Evolutionary conservation across 116 monocot species (phyloP), one percentile per base, ranked within the genome.

Genomic region (Thalassia testudinum): DNA sequence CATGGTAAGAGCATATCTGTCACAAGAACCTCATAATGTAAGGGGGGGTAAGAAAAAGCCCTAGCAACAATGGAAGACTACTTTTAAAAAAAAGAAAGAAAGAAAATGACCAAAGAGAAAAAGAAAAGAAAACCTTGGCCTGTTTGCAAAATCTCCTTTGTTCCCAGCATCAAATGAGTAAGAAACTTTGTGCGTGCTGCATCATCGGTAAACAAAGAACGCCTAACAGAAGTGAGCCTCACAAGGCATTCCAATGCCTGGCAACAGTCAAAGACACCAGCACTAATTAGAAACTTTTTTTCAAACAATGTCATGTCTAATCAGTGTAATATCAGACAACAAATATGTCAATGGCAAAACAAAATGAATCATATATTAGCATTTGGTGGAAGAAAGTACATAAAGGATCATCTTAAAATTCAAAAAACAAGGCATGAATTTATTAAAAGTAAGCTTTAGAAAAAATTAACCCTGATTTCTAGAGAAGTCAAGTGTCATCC

Each of bases 151-250:
- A 85, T 97, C 55, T 95, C 95, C 68, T 88, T 95, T 0, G 95
- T 95, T 65, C 90, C 90, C n/a, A 70, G 24, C 85, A 90, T 84
- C 40, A 90, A 52, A 81, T 78, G 84, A 50, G 78, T 60, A 14
- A 97, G 66, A 66, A 81, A 82, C 59, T 79, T 76, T 40, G 64
- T 72, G 30, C 95, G 85, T 56, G 79, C 69, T 42, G 69, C 61
- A 45, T 97, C 95, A 65, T 89, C 85, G 1, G 81, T 52, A 56
- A 89, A 89, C 25, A 97, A 71, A 37, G 89, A 88, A 7, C 95
- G 67, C 28, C 95, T 73, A 52, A 97, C 82, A 24, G 95, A 97
- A 72, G 95, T 76, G 50, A 97, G 95, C 24, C 95, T 74, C n/a
- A 97, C 95, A 27, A 97, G 62, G 62, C 90, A 90, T 52, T 85